Percentiles rank a stretch among this genome's conserved stretches.
phyloP scores from a whole-genome alignment of 2,329 filamentous ascomycete species.

The Cercospora sesami region DNA sequence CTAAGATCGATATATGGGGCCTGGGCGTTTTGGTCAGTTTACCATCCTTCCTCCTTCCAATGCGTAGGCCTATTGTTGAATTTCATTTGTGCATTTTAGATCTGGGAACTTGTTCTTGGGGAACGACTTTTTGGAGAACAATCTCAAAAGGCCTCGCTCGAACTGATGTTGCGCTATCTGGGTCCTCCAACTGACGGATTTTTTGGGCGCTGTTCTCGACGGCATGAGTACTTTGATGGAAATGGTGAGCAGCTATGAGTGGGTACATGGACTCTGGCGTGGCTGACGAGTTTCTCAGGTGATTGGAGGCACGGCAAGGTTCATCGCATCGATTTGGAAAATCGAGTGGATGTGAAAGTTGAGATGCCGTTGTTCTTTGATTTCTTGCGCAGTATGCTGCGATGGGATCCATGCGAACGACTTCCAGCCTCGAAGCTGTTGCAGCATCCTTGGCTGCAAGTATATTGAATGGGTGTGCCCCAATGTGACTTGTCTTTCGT shows the following conservation, averaged over 20 bases:
- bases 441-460: conserved; percentile 9
- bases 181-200: background rate
- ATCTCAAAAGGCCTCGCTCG: background rate
- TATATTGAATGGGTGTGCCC: background rate
- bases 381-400: conserved; percentile 15
- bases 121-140: background rate
- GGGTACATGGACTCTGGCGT: background rate
- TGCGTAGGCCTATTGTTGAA: too few species aligned
- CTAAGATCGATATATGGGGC: conserved; percentile 27
- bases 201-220: background rate
- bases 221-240: background rate
- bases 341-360: conserved; percentile 4
- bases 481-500: background rate
- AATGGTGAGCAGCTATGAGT: background rate
- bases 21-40: conserved; percentile 10
- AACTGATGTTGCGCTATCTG: background rate
- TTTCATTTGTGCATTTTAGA: background rate
- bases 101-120: background rate
- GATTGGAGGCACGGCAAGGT: background rate
- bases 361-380: conserved; percentile 1
- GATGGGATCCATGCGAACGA: conserved; percentile 13
- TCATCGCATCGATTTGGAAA: background rate
- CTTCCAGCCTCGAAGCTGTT: conserved; percentile 12
- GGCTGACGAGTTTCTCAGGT: background rate
- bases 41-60: too few species aligned